A percentile compares a stretch with the other conserved stretches of the same genome.
Conservation (phyloP, 1,139 yeast genomes). For the Trichomonascaceae sp. region DNA sequence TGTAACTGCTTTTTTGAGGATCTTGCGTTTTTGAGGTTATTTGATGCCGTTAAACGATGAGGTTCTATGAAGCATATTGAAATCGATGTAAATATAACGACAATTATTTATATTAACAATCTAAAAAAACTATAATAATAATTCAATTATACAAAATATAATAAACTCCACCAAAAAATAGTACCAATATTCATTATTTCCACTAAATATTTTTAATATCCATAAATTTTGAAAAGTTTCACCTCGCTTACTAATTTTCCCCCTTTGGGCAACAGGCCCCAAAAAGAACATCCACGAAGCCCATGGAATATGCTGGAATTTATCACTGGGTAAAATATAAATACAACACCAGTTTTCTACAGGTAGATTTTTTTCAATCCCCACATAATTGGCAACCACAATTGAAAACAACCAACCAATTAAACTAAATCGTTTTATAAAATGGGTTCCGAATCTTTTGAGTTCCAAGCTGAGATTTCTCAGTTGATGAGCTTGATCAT, state of each 20-base stretch:
- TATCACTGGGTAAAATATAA: constrained; percentile 6
- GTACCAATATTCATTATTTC: not conserved
- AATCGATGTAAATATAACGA: not conserved
- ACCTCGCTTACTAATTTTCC: not conserved
- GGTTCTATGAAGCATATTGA: too few species aligned
- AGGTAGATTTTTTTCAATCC: not conserved
- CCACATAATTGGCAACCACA: not conserved
- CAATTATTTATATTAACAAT: not conserved
- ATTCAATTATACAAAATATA: constrained; percentile 2
- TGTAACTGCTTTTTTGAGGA: too few species aligned
- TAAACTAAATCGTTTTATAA: not conserved
- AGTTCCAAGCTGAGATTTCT: constrained; percentile 99
- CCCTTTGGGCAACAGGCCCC: not conserved
- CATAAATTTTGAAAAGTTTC: not conserved
- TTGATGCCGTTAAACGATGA: too few species aligned
- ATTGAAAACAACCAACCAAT: not conserved
- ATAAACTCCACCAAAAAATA: too few species aligned
- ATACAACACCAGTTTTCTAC: not conserved
- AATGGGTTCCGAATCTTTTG: constrained; percentile 38
- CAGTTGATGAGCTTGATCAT: constrained; percentile 99
- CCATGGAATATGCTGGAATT: constrained; percentile 6
- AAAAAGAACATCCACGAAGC: constrained; percentile 4
- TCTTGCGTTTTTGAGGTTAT: too few species aligned
- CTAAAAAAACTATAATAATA: not conserved
- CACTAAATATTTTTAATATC: not conserved